phyloP scores from a whole-genome alignment of 2,329 filamentous ascomycete genomes.

The Sporothrix pseudoabietina region DNA sequence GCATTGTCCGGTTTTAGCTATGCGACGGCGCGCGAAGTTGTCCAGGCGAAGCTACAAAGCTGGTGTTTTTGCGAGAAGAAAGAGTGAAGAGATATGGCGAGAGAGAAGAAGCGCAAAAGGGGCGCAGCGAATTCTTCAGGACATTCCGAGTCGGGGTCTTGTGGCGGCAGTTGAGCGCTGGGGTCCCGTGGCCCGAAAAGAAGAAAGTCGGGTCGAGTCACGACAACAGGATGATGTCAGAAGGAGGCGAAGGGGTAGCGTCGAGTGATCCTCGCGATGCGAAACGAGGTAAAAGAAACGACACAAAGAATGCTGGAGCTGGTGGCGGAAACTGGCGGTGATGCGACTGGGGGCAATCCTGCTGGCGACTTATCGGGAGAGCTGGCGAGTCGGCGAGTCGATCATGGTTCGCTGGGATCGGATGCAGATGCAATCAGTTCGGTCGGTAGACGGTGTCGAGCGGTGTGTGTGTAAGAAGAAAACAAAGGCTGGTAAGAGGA shows the following conservation, averaged over 20 bases:
- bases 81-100: background rate
- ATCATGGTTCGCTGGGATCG: constrained; percentile 9
- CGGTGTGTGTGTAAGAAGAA: background rate
- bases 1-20: constrained; percentile 19
- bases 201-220: background rate
- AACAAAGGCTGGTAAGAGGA: constrained; percentile 22
- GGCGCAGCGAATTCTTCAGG: constrained; percentile 29
- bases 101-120: constrained; percentile 18
- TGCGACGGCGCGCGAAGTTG: background rate
- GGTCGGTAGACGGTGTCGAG: background rate
- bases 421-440: background rate
- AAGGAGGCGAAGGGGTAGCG: background rate
- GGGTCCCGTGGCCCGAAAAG: constrained; percentile 6
- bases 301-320: constrained; percentile 23
- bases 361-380: constrained; percentile 13
- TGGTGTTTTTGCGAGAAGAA: background rate
- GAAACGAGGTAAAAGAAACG: background rate
- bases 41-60: background rate
- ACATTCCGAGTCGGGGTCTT: constrained; percentile 27
- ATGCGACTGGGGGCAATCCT: constrained; percentile 3
- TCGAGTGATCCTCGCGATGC: constrained; percentile 8
- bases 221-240: background rate
- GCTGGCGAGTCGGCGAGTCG: constrained; percentile 16
- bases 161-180: background rate
- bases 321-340: constrained; percentile 22